A percentile compares a stretch with the other conserved stretches of the same genome.
These are phyloP conservation scores for Quercus phellos DNA, from an alignment of 331 rosid species.

Conservation along the genomic window DNA sequence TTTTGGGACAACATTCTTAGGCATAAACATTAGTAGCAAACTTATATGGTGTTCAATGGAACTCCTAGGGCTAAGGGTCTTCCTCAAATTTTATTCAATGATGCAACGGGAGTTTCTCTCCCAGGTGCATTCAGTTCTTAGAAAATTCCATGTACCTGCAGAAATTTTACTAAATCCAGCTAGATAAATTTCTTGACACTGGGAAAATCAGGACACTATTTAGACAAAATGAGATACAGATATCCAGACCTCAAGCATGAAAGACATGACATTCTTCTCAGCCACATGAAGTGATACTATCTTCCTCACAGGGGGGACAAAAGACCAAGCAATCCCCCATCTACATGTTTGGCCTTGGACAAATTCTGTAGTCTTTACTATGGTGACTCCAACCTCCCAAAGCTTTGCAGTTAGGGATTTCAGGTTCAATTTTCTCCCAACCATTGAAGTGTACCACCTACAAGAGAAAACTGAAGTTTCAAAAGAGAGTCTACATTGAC, in stretches of 20 bases:
- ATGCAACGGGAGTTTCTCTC: neutral
- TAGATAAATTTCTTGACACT: neutral
- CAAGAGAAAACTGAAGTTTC: neutral
- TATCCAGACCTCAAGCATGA: constrained; percentile 64
- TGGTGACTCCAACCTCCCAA: constrained; percentile 64
- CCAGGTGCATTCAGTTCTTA: neutral
- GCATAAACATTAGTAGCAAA: neutral
- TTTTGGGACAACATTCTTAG: neutral
- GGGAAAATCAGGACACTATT: neutral
- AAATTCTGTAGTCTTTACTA: constrained; percentile 81
- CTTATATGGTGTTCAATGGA: neutral
- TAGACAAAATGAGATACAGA: neutral
- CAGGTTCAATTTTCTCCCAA: constrained; percentile 59
- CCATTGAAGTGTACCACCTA: constrained; percentile 79
- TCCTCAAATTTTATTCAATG: neutral
- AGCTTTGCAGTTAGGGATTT: constrained; percentile 55
- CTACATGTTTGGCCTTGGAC: constrained; percentile 74
- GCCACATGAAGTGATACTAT: constrained; percentile 34
- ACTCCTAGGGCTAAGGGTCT: neutral
- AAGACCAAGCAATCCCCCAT: constrained; percentile 93
- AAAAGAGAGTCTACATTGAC: neutral
- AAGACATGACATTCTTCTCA: constrained; percentile 51
- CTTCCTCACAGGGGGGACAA: constrained; percentile 47
- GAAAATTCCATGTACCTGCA: neutral
- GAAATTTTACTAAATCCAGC: neutral